Evolutionary conservation across 208 protist species (phyloP), one percentile per base, ranked within the genome.

Genomic region (Wallacemonas sp.): DNA sequence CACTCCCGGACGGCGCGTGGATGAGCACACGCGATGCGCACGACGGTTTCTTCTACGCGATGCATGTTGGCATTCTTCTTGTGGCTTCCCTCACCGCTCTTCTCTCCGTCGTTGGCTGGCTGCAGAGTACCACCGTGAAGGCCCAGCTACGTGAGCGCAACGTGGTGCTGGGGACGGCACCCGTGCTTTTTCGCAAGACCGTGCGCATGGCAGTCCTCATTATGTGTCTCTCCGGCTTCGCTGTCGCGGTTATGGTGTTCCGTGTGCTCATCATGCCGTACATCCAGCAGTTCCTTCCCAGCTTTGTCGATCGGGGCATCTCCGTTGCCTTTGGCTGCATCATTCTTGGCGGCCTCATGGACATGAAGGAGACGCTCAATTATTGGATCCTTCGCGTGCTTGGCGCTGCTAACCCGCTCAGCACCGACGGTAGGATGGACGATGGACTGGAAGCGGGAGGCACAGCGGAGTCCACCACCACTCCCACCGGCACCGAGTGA

Each of bases 331-430:
- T 79, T 17, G 75, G 75, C 1, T 87, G 85, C 55, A 78, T 71
- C 17, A 73, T 84, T 24, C 66, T 95, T 3, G 89, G 89, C 4
- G 68, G 63, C 21, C 63, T 95, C 22, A 91, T 92, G 82, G 89
- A 92, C 63, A 71, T 85, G 72, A 72, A 89, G 45, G 86, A 91
- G 44, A 77, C 70, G 22, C 61, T 92, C 53, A 92, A 95, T 62
- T 66, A 81, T 32, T 59, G 36, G 2, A 63, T 79, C 15, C 64
- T 90, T 46, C 83, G 84, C 4, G 39, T 90, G 12, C 57, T 92
- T 10, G 85, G 85, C 10, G 26, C 85, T 19, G 57, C 68, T 15
- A 80, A 89, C 26, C 76, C 83, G 17, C 48, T 62, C 22, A 33
- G 1, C 9, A 29, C 52, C n/a, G 27, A 27, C 36, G 5, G 3